Conservation (phyloP, 371 early-diverging fungal genomes). For the Mortierella sp. region DNA sequence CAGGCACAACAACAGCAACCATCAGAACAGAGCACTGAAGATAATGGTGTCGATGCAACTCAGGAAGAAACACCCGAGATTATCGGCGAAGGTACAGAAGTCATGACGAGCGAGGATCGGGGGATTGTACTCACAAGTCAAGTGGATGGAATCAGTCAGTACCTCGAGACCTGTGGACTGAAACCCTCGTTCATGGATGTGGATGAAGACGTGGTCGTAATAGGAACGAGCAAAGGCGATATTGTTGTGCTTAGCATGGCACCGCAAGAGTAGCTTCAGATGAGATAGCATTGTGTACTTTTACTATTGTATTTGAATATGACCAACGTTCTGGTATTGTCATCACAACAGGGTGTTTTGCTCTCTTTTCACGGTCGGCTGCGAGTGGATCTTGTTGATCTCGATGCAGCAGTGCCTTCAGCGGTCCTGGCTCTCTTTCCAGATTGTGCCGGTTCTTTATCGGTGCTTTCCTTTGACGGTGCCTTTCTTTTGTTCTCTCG, state of each 20-base stretch:
- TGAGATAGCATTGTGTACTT: no score
- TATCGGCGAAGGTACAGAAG: not conserved
- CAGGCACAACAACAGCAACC: not conserved
- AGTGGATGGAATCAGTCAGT: slow-evolving; percentile 18
- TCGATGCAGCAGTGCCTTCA: not conserved
- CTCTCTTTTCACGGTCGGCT: slow-evolving; percentile 17
- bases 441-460: not conserved
- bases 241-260: slow-evolving; percentile 43
- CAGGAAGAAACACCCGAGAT: not conserved
- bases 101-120: slow-evolving; percentile 9
- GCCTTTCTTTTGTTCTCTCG: not conserved
- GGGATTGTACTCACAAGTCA: slow-evolving; percentile 40
- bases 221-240: slow-evolving; percentile 52
- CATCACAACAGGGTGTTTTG: no score
- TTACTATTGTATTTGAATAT: no score
- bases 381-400: slow-evolving; percentile 4
- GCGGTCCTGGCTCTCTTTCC: slow-evolving; percentile 13
- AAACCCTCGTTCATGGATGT: slow-evolving; percentile 54
- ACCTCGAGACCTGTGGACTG: slow-evolving; percentile 37
- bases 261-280: slow-evolving; percentile 12
- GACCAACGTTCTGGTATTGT: no score
- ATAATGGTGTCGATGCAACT: not conserved
- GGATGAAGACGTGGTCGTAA: slow-evolving; percentile 43
- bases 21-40: not conserved
- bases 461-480: not conserved